Percentiles rank a stretch among this genome's conserved stretches.
Conservation (phyloP, 805 yeast species). For the Suhomyces pyralidae region DNA sequence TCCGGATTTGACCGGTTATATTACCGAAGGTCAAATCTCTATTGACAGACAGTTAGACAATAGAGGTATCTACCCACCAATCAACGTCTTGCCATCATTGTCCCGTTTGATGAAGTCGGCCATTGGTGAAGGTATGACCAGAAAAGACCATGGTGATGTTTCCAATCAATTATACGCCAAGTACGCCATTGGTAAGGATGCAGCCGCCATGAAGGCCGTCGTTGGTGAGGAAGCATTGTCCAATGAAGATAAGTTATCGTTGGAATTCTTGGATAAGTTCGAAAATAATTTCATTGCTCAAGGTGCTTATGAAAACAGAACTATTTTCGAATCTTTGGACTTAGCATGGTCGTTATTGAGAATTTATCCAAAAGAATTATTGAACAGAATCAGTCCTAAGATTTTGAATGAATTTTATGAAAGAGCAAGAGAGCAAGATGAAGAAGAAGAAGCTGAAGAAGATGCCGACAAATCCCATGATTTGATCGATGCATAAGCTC, state of each 20-base stretch:
- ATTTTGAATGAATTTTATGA: slow-evolving; percentile 94
- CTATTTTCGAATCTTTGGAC: slow-evolving; percentile 91
- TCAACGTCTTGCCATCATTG: slow-evolving; percentile 94
- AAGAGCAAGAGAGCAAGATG: slow-evolving; percentile 69
- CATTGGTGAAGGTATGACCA: slow-evolving; percentile 99
- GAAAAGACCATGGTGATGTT: slow-evolving; percentile 99
- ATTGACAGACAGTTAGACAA: slow-evolving; percentile 94
- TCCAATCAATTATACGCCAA: slow-evolving; percentile 98
- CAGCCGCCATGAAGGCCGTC: slow-evolving; percentile 99
- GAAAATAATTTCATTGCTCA: slow-evolving; percentile 94
- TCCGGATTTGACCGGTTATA: slow-evolving; percentile 99
- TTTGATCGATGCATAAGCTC: slow-evolving; percentile 38
- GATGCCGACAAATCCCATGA: slow-evolving; percentile 39
- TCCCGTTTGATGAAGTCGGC: slow-evolving; percentile 99
- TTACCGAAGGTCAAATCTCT: slow-evolving; percentile 98
- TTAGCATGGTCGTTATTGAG: slow-evolving; percentile 98
- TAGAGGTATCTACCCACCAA: slow-evolving; percentile 98
- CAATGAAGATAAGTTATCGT: slow-evolving; percentile 93
- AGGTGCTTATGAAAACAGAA: slow-evolving; percentile 96
- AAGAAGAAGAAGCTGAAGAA: slow-evolving; percentile 46
- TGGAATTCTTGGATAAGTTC: slow-evolving; percentile 96
- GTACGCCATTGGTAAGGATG: slow-evolving; percentile 99
- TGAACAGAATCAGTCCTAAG: slow-evolving; percentile 98
- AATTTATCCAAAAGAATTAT: slow-evolving; percentile 98
- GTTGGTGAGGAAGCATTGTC: slow-evolving; percentile 99